Percentiles rank a stretch among this genome's conserved stretches.
Evolutionary conservation across 202 grass and related monocot species (phyloP).

Genomic region (Bolboschoenoplectus hybrid): DNA sequence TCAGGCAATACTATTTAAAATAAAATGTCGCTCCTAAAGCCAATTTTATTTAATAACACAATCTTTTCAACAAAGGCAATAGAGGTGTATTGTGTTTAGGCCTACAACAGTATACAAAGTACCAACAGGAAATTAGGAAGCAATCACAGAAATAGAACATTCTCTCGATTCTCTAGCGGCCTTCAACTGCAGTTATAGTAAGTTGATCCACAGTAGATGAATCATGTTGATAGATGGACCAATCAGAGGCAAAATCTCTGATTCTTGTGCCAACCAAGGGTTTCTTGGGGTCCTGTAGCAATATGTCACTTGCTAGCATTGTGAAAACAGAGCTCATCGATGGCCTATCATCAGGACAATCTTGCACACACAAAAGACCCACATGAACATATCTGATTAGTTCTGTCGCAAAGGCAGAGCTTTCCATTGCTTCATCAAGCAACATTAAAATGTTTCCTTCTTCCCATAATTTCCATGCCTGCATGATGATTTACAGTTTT

Average conservation of each 20-base stretch:
- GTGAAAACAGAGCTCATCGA: constrained; percentile 28
- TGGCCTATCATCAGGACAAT: constrained; percentile 38
- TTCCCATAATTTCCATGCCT: constrained; percentile 44
- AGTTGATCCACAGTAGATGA: not conserved
- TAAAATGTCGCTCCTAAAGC: not conserved
- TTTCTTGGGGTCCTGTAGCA: constrained; percentile 36
- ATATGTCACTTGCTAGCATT: constrained; percentile 2
- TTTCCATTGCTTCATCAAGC: constrained; percentile 23
- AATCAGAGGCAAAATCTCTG: not conserved
- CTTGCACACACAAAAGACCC: constrained; percentile 44
- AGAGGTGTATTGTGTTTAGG: not conserved
- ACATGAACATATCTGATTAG: constrained; percentile 38
- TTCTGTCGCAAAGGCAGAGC: not conserved
- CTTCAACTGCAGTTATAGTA: not conserved
- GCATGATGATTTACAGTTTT: not conserved
- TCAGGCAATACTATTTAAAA: not conserved
- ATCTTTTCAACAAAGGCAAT: not conserved
- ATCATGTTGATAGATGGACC: not conserved
- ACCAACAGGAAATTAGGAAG: not conserved
- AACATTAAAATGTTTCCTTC: constrained; percentile 4
- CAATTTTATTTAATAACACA: not conserved
- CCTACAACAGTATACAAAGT: not conserved
- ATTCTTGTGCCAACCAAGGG: constrained; percentile 43
- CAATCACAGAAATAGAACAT: not conserved
- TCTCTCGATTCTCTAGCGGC: not conserved